A percentile compares a stretch with the other conserved stretches of the same genome.
Evolutionary conservation across 2,329 filamentous ascomycete genomes (phyloP).

Genomic region (Neofusicoccum umdonicola): DNA sequence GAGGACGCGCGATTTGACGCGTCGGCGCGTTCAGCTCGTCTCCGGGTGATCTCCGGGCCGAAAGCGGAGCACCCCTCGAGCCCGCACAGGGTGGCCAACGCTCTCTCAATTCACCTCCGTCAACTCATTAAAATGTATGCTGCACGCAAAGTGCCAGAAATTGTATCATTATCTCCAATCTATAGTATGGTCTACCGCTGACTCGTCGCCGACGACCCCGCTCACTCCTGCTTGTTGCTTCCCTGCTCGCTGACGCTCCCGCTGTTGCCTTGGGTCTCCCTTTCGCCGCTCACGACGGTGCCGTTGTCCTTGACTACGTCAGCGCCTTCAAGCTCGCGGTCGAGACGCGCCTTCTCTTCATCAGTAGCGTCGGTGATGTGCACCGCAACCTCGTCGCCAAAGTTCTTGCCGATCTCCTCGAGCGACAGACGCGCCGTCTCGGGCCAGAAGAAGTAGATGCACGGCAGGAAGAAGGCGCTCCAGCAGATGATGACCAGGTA

Average conservation of each 20-base stretch:
- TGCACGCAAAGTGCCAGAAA: too few species aligned
- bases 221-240: slow-evolving; percentile 1
- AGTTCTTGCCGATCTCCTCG: slow-evolving; percentile 47
- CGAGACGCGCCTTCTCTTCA: slow-evolving; percentile 20
- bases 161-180: neutral
- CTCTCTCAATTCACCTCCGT: too few species aligned
- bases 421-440: slow-evolving; percentile 37
- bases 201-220: neutral
- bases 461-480: slow-evolving; percentile 41
- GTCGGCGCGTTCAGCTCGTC: slow-evolving; percentile 25
- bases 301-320: slow-evolving; percentile 13
- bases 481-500: slow-evolving; percentile 40
- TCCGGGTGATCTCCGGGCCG: too few species aligned
- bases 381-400: slow-evolving; percentile 46
- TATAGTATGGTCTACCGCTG: too few species aligned
- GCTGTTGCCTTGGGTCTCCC: neutral
- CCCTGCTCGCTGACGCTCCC: neutral
- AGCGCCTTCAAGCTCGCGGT: slow-evolving; percentile 14
- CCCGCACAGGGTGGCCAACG: too few species aligned
- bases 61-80: too few species aligned
- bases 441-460: slow-evolving; percentile 43
- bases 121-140: too few species aligned
- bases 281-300: neutral
- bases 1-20: slow-evolving; percentile 26
- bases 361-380: slow-evolving; percentile 17